Conservation (phyloP, 2,329 filamentous ascomycete species). For the Acrodontium crateriforme region DNA sequence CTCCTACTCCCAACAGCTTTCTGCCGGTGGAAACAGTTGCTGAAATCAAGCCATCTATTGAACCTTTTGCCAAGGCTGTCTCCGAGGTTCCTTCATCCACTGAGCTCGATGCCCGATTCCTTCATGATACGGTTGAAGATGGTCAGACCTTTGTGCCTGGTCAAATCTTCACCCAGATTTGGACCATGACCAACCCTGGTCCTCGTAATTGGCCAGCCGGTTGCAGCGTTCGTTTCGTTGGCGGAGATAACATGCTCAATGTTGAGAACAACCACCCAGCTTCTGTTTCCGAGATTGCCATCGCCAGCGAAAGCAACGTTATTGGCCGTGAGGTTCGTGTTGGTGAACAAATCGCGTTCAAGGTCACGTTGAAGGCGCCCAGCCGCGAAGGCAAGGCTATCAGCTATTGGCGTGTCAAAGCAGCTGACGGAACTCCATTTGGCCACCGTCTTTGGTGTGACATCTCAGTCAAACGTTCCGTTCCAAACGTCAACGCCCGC, state of each 20-base stretch:
- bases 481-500: too few species aligned
- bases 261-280: constrained; percentile 67
- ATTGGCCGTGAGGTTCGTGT: constrained; percentile 55
- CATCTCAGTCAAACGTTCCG: constrained; percentile 54
- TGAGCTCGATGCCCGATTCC: constrained; percentile 52
- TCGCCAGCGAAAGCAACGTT: constrained; percentile 70
- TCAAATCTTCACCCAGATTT: constrained; percentile 73
- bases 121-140: constrained; percentile 66
- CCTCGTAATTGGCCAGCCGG: constrained; percentile 70
- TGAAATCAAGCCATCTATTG: constrained; percentile 48
- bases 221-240: constrained; percentile 80
- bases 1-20: constrained; percentile 33
- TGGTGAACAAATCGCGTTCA: constrained; percentile 67
- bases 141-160: constrained; percentile 59
- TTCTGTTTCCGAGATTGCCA: constrained; percentile 61
- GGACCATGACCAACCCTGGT: constrained; percentile 80
- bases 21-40: constrained; percentile 59
- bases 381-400: constrained; percentile 63
- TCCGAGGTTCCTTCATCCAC: constrained; percentile 8
- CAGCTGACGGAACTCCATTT: constrained; percentile 65
- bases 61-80: constrained; percentile 5
- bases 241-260: constrained; percentile 93
- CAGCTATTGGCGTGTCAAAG: constrained; percentile 92
- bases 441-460: constrained; percentile 95
- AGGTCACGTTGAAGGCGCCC: constrained; percentile 71